These are phyloP conservation scores for Cucurbita ficifolia DNA, from an alignment of 306 rosid species.

Conservation along the genomic window DNA sequence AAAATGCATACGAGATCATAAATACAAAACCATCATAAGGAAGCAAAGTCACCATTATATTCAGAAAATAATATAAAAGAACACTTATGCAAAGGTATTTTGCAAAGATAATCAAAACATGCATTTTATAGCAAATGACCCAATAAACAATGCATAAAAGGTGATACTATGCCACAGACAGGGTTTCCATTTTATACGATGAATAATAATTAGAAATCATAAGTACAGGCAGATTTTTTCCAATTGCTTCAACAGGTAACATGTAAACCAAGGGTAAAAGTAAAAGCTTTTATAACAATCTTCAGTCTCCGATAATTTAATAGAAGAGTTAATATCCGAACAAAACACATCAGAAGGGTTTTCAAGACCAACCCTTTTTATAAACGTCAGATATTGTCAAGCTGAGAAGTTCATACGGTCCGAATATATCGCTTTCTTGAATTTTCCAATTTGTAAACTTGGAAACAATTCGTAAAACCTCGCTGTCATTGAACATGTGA, in stretches of 20 bases:
- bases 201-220: not conserved
- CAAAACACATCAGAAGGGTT: slow-evolving; percentile 17
- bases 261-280: not conserved
- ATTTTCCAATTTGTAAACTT: slow-evolving; percentile 57
- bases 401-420: slow-evolving; percentile 64
- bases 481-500: slow-evolving; percentile 30
- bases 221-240: not conserved
- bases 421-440: slow-evolving; percentile 36
- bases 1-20: not conserved
- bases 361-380: slow-evolving; percentile 34
- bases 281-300: not conserved
- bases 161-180: not conserved
- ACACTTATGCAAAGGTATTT: not conserved
- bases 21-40: not conserved
- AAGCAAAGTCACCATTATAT: not conserved
- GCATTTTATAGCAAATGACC: not conserved
- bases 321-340: not conserved
- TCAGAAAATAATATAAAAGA: not conserved
- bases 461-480: slow-evolving; percentile 34
- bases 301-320: not conserved
- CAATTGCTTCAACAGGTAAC: not conserved
- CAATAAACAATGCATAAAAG: not conserved
- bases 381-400: slow-evolving; percentile 37
- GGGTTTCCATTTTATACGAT: not conserved
- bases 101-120: not conserved